These are phyloP conservation scores for Sphaerosporella brunnea DNA, from an alignment of 495 filamentous ascomycete genomes.

Conservation along the genomic window DNA sequence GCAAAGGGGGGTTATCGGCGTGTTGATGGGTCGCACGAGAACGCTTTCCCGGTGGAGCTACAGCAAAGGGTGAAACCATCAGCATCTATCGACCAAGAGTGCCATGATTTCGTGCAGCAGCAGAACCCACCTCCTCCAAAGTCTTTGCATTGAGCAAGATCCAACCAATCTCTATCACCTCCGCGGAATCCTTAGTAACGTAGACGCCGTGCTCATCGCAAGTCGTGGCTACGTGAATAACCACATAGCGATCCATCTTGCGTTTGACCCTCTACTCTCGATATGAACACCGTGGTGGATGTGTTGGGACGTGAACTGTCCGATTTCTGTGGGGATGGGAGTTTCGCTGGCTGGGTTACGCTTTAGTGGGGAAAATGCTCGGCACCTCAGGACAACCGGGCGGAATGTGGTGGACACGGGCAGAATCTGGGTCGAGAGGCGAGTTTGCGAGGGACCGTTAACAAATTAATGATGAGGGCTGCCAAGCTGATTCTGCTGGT, in stretches of 20 bases:
- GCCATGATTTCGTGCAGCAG: conserved; percentile 7
- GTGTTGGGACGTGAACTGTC: too few relatives aligned
- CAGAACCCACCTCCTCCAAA: conserved; percentile 61
- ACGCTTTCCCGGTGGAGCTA: conserved; percentile 89
- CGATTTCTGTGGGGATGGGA: background rate
- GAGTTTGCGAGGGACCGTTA: background rate
- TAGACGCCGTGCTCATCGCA: conserved; percentile 99
- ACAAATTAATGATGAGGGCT: background rate
- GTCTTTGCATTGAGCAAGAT: conserved; percentile 81
- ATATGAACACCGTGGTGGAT: conserved; percentile 2
- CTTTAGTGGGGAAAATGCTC: background rate
- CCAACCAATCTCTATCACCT: conserved; percentile 98
- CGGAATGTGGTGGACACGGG: background rate
- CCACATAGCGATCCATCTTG: conserved; percentile 73
- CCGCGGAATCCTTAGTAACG: conserved; percentile 95
- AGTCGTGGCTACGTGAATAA: conserved; percentile 96
- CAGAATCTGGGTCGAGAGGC: background rate
- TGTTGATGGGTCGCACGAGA: conserved; percentile 95
- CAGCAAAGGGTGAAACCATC: conserved; percentile 10
- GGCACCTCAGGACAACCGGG: background rate
- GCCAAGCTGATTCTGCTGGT: too few relatives aligned
- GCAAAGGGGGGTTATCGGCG: conserved; percentile 93
- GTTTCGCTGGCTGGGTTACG: background rate
- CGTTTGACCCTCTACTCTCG: conserved; percentile 25
- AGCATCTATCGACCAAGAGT: conserved; percentile 4